phyloP scores from a whole-genome alignment of 2,329 filamentous ascomycete genomes.

The Aspergillus nomiae region DNA sequence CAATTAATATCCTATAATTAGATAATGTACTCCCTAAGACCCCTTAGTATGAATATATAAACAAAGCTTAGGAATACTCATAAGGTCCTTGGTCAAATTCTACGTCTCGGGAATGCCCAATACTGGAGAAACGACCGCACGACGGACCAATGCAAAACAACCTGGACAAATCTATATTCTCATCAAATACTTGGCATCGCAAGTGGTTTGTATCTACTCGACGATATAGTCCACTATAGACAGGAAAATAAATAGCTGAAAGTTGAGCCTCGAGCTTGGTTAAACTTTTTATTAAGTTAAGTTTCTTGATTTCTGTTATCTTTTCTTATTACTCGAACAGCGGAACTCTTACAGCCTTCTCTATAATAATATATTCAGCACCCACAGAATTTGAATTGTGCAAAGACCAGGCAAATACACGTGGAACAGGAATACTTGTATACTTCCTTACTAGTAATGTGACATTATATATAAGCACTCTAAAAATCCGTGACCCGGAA shows the following conservation, averaged over 20 bases:
- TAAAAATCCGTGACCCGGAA: neutral
- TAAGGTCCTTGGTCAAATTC: slow-evolving; percentile 18
- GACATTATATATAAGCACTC: neutral
- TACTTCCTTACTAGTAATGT: slow-evolving; percentile 21
- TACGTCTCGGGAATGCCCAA: neutral
- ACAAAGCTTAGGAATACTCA: slow-evolving; percentile 7
- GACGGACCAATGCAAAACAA: slow-evolving; percentile 24
- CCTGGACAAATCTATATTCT: slow-evolving; percentile 15
- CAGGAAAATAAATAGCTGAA: slow-evolving; percentile 21
- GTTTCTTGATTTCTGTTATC: slow-evolving; percentile 7
- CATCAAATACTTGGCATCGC: slow-evolving; percentile 7
- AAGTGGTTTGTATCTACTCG: slow-evolving; percentile 10
- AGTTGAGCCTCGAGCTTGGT: slow-evolving; percentile 22
- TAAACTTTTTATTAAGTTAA: slow-evolving; percentile 26
- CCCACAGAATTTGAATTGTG: too few relatives aligned
- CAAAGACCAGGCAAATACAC: too few relatives aligned
- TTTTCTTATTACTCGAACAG: too few relatives aligned
- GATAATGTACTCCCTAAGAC: slow-evolving; percentile 19
- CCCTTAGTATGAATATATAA: slow-evolving; percentile 11
- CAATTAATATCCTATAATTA: slow-evolving; percentile 19
- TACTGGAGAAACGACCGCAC: slow-evolving; percentile 18
- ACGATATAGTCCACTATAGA: slow-evolving; percentile 29
- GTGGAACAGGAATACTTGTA: slow-evolving; percentile 27
- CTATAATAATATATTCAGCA: too few relatives aligned
- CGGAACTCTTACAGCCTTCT: too few relatives aligned